Percentiles rank a stretch among this genome's conserved stretches.
Conservation (phyloP, 108 stramenopile genomes). For the Nannochloropsis gaditana region DNA sequence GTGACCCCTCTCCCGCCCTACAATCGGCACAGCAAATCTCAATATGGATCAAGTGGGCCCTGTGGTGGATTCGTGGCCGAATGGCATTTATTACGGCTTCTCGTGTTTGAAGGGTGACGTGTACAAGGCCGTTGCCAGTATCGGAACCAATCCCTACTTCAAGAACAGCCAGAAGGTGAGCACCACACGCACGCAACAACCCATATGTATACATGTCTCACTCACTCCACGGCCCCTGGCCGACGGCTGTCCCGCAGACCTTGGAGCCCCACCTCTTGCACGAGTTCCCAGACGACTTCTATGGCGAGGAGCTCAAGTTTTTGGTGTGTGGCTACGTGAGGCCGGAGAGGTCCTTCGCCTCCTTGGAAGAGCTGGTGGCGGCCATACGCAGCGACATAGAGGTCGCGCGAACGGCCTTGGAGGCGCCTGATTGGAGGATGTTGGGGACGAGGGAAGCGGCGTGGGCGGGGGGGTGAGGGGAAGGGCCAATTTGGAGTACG, state of each 20-base stretch:
- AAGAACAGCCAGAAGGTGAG: constrained; percentile 51
- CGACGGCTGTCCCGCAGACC: not conserved
- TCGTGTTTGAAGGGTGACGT: constrained; percentile 34
- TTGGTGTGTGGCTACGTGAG: constrained; percentile 55
- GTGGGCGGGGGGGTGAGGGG: not conserved
- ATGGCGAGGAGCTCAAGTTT: constrained; percentile 49
- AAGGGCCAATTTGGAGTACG: not conserved
- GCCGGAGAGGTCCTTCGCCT: constrained; percentile 55
- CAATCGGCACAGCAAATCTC: not conserved
- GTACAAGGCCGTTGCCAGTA: constrained; percentile 54
- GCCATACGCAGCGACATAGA: constrained; percentile 23
- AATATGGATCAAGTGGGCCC: constrained; percentile 49
- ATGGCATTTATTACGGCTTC: constrained; percentile 59
- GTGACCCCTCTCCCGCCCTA: not conserved
- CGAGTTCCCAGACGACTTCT: constrained; percentile 56
- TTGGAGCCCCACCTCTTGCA: constrained; percentile 58
- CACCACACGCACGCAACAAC: not conserved
- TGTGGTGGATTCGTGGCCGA: constrained; percentile 37
- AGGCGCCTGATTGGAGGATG: not conserved
- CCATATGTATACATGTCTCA: not conserved
- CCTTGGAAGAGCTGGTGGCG: constrained; percentile 31
- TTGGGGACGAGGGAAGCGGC: not conserved
- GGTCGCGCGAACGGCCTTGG: not conserved
- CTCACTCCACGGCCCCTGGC: not conserved
- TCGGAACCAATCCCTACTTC: constrained; percentile 62